Evolutionary conservation across 1,284 basidiomycete species (phyloP), one percentile per base, ranked within the genome.

Genomic region (Cutaneotrichosporon sp.): DNA sequence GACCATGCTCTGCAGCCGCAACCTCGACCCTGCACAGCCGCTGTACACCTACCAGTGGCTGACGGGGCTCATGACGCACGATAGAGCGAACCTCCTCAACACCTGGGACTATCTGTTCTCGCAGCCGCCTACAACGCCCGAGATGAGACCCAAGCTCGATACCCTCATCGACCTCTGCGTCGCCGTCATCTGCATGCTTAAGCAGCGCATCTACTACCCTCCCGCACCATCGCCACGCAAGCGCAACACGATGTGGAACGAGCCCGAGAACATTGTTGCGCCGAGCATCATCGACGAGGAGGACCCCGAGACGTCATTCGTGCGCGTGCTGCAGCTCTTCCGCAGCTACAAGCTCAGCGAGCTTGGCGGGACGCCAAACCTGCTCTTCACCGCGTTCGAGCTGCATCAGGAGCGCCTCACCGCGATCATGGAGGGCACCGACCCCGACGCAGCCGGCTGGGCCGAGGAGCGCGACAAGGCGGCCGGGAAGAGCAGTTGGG

Each of bases 51-150:
- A 70, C 61, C 72, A 71, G 46, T 80, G 78, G 76, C 58, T 76
- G 4, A 60, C 68, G 2, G 59, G 68, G 2, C 59, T 76, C 10
- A 69, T 77, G 38, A 60, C 73, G 3, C 64, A 68, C 11, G 70
- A 76, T 24, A 60, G 71, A 2, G 58, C 54, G 9, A 65, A 64
- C 51, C 59, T 80, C 2, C 59, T 72, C 8, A 71, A 69, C 0
- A 47, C 77, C 11, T 78, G 76, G 74, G 79, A 80, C 60, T 73
- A 72, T 33, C 53, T 80, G 4, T 60, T 80, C 18, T 70, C 79
- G 1, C 72, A 76, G 59, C 62, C 68, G 2, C 68, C 68, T 2
- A 49, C 69, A 2, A 67, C 69, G 7, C 62, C 68, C 4, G 63
- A 60, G 18, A 36, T 46, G n/a, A 58, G 69, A 20, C 69, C 70